A percentile compares a stretch with the other conserved stretches of the same genome.
Evolutionary conservation across 192 early-diverging fungal species (phyloP).

Genomic region (Radiomyces spectabilis): DNA sequence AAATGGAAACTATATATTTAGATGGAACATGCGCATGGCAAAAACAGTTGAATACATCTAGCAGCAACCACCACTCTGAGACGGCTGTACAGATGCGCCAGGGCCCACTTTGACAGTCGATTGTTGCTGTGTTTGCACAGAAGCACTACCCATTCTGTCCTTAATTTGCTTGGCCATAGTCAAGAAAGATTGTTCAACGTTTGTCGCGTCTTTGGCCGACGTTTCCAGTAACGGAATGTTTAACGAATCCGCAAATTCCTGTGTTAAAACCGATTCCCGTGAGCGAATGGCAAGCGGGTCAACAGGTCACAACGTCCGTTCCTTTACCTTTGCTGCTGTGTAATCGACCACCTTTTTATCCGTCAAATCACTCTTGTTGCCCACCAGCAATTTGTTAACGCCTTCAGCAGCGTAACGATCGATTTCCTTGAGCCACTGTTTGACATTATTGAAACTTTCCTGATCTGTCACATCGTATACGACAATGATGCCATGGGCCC

Average conservation of each 20-base stretch:
- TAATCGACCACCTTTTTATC: slow-evolving; percentile 76
- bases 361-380: slow-evolving; percentile 94
- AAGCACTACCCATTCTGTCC: slow-evolving; percentile 49
- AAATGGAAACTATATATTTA: no score
- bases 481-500: slow-evolving; percentile 96
- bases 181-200: slow-evolving; percentile 98
- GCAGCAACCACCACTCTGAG: slow-evolving; percentile 11
- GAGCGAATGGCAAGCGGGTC: neutral
- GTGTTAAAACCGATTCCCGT: neutral
- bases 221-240: slow-evolving; percentile 94
- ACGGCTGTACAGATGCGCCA: slow-evolving; percentile 10
- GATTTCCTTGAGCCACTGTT: slow-evolving; percentile 98
- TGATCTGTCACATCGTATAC: slow-evolving; percentile 97
- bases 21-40: no score
- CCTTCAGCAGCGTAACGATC: slow-evolving; percentile 93
- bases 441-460: slow-evolving; percentile 90
- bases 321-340: slow-evolving; percentile 11
- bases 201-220: slow-evolving; percentile 91
- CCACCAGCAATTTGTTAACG: slow-evolving; percentile 94
- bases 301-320: neutral
- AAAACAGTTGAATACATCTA: no score
- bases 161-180: slow-evolving; percentile 99
- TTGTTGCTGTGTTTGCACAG: slow-evolving; percentile 6
- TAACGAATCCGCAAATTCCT: slow-evolving; percentile 89
- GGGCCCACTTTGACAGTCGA: slow-evolving; percentile 15